A percentile compares a stretch with the other conserved stretches of the same genome.
Conservation (phyloP, 1,139 yeast genomes). For the Suhomyces bolitotheri region DNA sequence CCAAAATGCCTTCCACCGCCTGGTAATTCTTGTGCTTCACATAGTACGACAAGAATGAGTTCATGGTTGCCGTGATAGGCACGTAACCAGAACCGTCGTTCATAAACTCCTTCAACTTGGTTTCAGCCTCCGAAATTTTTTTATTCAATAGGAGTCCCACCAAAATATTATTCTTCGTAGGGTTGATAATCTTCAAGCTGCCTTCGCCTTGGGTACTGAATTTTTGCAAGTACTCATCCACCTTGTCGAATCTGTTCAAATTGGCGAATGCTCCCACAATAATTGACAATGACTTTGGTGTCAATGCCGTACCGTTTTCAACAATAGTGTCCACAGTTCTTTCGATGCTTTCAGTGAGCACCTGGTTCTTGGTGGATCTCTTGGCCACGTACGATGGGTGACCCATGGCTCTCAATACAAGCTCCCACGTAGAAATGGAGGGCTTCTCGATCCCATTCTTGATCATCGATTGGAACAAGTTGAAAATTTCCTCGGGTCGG, state of each 20-base stretch:
- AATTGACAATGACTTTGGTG: constrained; percentile 32
- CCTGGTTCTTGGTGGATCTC: constrained; percentile 18
- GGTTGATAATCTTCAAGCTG: constrained; percentile 27
- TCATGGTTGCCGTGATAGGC: constrained; percentile 40
- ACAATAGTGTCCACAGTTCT: constrained; percentile 33
- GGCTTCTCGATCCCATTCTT: constrained; percentile 30
- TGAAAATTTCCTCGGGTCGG: constrained; percentile 34
- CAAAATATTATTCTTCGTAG: constrained; percentile 38
- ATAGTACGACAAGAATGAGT: constrained; percentile 37
- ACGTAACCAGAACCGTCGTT: constrained; percentile 26
- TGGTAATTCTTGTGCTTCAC: constrained; percentile 32
- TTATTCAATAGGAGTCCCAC: constrained; percentile 36
- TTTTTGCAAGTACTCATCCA: constrained; percentile 27
- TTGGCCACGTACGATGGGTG: constrained; percentile 27
- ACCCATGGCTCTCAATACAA: constrained; percentile 39
- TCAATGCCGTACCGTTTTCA: constrained; percentile 25
- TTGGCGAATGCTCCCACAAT: constrained; percentile 41
- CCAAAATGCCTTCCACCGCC: constrained; percentile 42
- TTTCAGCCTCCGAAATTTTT: constrained; percentile 37
- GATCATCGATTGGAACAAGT: constrained; percentile 36
- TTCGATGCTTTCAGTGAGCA: constrained; percentile 26
- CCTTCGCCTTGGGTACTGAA: constrained; percentile 22
- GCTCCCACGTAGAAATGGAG: constrained; percentile 36
- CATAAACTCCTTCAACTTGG: constrained; percentile 30
- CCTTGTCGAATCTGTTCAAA: constrained; percentile 35